Conservation (phyloP, 1,139 yeast genomes). For the Nakaseomyces kungkrabaensis region DNA sequence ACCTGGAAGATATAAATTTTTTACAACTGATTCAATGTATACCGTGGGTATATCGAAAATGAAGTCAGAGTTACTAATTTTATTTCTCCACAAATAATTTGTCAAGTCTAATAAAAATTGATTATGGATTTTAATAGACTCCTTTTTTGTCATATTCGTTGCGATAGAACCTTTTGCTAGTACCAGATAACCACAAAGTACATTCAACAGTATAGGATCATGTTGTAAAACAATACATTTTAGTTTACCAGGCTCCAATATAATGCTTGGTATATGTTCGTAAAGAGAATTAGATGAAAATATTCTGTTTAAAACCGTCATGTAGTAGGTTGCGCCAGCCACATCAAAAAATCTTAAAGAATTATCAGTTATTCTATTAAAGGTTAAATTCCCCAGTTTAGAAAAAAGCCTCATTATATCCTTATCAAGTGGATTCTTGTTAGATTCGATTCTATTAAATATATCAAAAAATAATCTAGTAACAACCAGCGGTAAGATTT, state of each 20-base stretch:
- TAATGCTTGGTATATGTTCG: background rate
- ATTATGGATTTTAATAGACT: constrained; percentile 35
- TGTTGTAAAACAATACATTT: constrained; percentile 3
- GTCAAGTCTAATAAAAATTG: constrained; percentile 50
- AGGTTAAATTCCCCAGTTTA: background rate
- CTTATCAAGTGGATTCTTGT: background rate
- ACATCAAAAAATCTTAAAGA: background rate
- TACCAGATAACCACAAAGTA: constrained; percentile 39
- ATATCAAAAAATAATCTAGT: background rate
- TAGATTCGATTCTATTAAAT: background rate
- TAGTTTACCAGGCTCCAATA: constrained; percentile 3
- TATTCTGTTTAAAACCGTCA: background rate
- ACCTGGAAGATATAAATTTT: constrained; percentile 33
- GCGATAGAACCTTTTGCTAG: constrained; percentile 32
- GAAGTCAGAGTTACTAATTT: constrained; percentile 33
- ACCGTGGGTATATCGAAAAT: constrained; percentile 30
- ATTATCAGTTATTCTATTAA: background rate
- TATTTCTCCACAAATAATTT: constrained; percentile 56
- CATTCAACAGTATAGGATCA: constrained; percentile 18
- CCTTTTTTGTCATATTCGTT: constrained; percentile 18
- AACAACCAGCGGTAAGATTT: background rate
- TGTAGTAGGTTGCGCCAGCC: background rate
- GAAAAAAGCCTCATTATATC: background rate
- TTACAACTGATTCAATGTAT: constrained; percentile 34
- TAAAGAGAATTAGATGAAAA: background rate